These are phyloP conservation scores for Pyricularia pennisetigena DNA, from an alignment of 2,329 filamentous ascomycete species.

Conservation along the genomic window DNA sequence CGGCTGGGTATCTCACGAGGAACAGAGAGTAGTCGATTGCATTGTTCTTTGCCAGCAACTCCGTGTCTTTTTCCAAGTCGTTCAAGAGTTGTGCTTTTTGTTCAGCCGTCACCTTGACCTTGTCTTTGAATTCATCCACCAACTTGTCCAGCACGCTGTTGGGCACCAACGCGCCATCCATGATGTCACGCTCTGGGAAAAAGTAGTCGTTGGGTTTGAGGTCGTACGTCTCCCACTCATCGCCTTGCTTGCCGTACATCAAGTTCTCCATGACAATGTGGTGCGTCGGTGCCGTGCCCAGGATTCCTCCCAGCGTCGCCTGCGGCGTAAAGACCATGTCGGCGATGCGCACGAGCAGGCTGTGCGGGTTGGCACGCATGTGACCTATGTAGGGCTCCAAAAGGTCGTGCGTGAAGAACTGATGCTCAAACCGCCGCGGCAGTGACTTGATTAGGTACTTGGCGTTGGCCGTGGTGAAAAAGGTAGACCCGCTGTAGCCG, in stretches of 20 bases:
- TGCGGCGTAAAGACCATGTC: constrained; percentile 53
- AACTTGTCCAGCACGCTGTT: constrained; percentile 56
- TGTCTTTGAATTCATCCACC: constrained; percentile 58
- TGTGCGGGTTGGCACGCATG: constrained; percentile 49
- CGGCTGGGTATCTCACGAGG: constrained; percentile 37
- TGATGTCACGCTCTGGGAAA: constrained; percentile 64
- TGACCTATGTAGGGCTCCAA: constrained; percentile 55
- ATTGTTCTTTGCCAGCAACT: constrained; percentile 50
- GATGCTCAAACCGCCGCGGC: constrained; percentile 58
- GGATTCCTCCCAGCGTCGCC: constrained; percentile 45
- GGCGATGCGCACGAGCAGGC: constrained; percentile 60
- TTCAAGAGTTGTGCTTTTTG: constrained; percentile 46
- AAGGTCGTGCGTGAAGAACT: constrained; percentile 58
- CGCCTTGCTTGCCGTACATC: constrained; percentile 39
- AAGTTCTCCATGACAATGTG: constrained; percentile 75
- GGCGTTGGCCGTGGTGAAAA: constrained; percentile 58
- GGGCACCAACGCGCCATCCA: constrained; percentile 51
- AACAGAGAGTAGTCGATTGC: constrained; percentile 71
- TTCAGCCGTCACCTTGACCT: constrained; percentile 43
- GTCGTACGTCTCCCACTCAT: constrained; percentile 61
- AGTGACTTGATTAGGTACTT: constrained; percentile 64
- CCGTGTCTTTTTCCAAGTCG: constrained; percentile 50
- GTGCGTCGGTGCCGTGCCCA: constrained; percentile 55
- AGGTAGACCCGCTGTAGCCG: constrained; percentile 68
- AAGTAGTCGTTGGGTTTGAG: constrained; percentile 68